phyloP scores from a whole-genome alignment of 352 stramenopile genomes.

The Phytopythium sindhum region DNA sequence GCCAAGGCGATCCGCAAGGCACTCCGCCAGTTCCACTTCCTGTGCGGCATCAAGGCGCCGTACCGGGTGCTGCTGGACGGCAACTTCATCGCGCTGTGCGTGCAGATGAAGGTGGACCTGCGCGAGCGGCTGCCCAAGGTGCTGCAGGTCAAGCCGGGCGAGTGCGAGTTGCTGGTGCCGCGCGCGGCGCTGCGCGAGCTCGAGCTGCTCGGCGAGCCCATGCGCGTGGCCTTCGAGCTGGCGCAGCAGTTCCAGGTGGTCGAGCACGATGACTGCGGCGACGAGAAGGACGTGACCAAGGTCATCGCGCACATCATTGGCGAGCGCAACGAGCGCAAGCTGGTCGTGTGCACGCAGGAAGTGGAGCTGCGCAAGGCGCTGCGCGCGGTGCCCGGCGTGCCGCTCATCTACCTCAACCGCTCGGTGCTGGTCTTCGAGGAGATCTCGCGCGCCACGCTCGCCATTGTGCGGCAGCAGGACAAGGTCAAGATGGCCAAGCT shows the following conservation, averaged over 20 bases:
- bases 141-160: constrained; percentile 73
- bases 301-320: constrained; percentile 53
- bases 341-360: constrained; percentile 82
- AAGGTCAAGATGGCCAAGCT: constrained; percentile 67
- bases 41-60: constrained; percentile 82
- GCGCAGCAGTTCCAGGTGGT: constrained; percentile 69
- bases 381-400: constrained; percentile 62
- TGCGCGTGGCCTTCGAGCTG: constrained; percentile 54
- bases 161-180: constrained; percentile 73
- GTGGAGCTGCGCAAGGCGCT: constrained; percentile 78
- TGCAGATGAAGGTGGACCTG: constrained; percentile 86
- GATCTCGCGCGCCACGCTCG: constrained; percentile 70
- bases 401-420: constrained; percentile 85
- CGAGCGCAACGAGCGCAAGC: constrained; percentile 79
- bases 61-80: constrained; percentile 81
- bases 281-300: constrained; percentile 45
- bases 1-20: constrained; percentile 86
- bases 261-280: constrained; percentile 32
- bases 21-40: constrained; percentile 85
- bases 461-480: constrained; percentile 79
- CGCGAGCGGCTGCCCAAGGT: constrained; percentile 77
- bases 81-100: constrained; percentile 87
- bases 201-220: constrained; percentile 59
- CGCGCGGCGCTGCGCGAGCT: constrained; percentile 68
- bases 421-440: constrained; percentile 87